Base-by-base conservation (phyloP, 345 rosid genomes). In the rapeseed (Brassica napus) region DNA sequence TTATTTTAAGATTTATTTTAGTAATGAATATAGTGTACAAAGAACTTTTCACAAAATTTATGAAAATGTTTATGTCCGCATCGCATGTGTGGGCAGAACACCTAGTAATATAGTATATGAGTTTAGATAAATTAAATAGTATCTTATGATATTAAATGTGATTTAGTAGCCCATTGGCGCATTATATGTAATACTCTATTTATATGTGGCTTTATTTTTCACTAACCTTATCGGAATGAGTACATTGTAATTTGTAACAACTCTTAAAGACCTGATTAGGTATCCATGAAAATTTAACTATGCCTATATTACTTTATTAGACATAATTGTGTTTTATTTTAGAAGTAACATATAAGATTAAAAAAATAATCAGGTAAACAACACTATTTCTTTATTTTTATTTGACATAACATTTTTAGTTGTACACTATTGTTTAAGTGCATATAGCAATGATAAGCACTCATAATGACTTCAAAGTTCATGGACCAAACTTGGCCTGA, bases 401-500 rank as follows among this genome's bases (percentile, higher is more conserved):
- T 31, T 47, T 5, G 3, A 32, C 68, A 57, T 57, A 68, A 7
- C 2, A 6, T 6, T 28, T 77, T 24, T 69, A 23, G 57, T 9
- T 35, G 11, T 52, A 39, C 44, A 64, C 64, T 16, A 28, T 71
- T 61, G 14, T 3, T 6, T n/a, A 15, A 10, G 21, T 77, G 54
- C 58, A 52, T 18, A 7, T 26, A 35, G 2, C 65, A 35, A 11
- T 64, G 44, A 21, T 28, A 54, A 15, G 8, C 74, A 68, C 63
- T 14, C 44, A 37, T 14, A n/a, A 57, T 5, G 8, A 62, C 42
- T 61, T 21, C 58, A 14, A 57, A 73, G 15, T 49, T 73, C 8
- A 23, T 30, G 34, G 67, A 32, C 60, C 77, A 58, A 86, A 83
- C 79, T 47, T 72, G 4, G 77, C 31, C 63, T 83, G 83, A 2